Evolutionary conservation across 495 filamentous ascomycete species (phyloP).

Genomic region (Paragyromitra xinjiangensis): DNA sequence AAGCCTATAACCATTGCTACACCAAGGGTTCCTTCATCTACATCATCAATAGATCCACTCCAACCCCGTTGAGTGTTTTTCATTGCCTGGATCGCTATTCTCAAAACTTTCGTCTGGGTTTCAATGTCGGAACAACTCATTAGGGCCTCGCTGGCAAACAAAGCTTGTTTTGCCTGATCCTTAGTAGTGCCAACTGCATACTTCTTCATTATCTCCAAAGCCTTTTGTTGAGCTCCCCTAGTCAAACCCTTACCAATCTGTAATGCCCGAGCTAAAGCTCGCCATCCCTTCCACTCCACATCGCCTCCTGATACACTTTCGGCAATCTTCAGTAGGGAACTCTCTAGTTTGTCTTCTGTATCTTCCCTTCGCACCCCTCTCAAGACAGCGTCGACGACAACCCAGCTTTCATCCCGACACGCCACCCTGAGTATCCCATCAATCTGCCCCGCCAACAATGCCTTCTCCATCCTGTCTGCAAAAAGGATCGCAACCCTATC

Average conservation of each 20-base stretch:
- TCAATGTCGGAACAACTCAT: slow-evolving; percentile 16
- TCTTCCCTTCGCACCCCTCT: slow-evolving; percentile 52
- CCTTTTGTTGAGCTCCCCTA: background rate
- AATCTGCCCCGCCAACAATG: slow-evolving; percentile 42
- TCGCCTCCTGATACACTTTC: slow-evolving; percentile 10
- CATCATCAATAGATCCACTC: slow-evolving; percentile 33
- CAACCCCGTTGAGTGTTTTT: slow-evolving; percentile 3
- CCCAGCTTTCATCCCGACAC: slow-evolving; percentile 43
- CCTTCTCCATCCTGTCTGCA: slow-evolving; percentile 42
- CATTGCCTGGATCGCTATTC: slow-evolving; percentile 11
- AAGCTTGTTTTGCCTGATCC: slow-evolving; percentile 17
- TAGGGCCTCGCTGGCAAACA: slow-evolving; percentile 28
- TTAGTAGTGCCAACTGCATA: background rate
- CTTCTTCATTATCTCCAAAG: slow-evolving; percentile 15
- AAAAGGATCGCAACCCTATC: slow-evolving; percentile 45
- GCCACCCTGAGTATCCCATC: slow-evolving; percentile 41
- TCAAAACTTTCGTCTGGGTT: slow-evolving; percentile 15
- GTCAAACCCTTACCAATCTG: slow-evolving; percentile 30
- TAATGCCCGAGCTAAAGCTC: slow-evolving; percentile 25
- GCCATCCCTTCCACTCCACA: slow-evolving; percentile 49
- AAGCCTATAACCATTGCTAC: slow-evolving; percentile 22
- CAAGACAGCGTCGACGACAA: slow-evolving; percentile 50
- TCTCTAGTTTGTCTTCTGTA: slow-evolving; percentile 44
- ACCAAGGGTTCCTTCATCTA: slow-evolving; percentile 37
- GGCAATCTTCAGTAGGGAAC: slow-evolving; percentile 14